Percentiles rank a stretch among this genome's conserved stretches.
phyloP scores from a whole-genome alignment of 495 filamentous ascomycete genomes.

The Penicillium daleae region DNA sequence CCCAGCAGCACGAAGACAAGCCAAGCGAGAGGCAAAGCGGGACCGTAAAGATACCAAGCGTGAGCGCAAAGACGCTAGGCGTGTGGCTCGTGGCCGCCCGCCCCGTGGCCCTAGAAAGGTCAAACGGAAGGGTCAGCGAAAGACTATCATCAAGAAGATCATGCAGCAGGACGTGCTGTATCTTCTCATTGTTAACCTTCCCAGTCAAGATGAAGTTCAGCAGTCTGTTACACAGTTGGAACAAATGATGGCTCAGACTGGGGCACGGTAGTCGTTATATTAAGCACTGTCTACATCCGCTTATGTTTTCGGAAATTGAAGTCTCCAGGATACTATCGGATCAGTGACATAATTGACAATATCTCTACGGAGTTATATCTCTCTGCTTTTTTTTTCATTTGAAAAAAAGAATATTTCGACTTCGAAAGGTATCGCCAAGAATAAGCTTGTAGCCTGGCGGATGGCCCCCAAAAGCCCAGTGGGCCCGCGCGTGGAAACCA shows the following conservation, averaged over 20 bases:
- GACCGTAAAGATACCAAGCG: background rate
- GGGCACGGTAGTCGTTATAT: background rate
- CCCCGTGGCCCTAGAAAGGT: constrained; percentile 10
- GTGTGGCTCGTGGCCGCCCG: constrained; percentile 12
- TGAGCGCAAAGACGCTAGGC: constrained; percentile 6
- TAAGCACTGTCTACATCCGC: background rate
- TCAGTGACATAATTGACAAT: background rate
- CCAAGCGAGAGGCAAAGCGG: background rate
- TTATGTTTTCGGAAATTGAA: background rate
- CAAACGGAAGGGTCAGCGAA: constrained; percentile 6
- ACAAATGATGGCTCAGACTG: background rate
- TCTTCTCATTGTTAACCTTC: constrained; percentile 14
- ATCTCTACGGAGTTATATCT: background rate
- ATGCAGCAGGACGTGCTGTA: constrained; percentile 15
- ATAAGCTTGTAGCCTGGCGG: too few species aligned
- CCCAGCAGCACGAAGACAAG: constrained; percentile 5
- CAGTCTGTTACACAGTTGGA: constrained; percentile 17
- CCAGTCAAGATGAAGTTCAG: constrained; percentile 9
- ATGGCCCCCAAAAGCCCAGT: background rate
- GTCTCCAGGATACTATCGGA: background rate
- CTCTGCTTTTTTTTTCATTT: too few species aligned
- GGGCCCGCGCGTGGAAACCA: background rate
- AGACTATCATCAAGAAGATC: constrained; percentile 16
- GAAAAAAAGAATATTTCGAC: too few species aligned
- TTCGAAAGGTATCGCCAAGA: too few species aligned